A percentile compares a stretch with the other conserved stretches of the same genome.
phyloP scores from a whole-genome alignment of 2,329 filamentous ascomycete genomes.

The Colletotrichum paranaense region DNA sequence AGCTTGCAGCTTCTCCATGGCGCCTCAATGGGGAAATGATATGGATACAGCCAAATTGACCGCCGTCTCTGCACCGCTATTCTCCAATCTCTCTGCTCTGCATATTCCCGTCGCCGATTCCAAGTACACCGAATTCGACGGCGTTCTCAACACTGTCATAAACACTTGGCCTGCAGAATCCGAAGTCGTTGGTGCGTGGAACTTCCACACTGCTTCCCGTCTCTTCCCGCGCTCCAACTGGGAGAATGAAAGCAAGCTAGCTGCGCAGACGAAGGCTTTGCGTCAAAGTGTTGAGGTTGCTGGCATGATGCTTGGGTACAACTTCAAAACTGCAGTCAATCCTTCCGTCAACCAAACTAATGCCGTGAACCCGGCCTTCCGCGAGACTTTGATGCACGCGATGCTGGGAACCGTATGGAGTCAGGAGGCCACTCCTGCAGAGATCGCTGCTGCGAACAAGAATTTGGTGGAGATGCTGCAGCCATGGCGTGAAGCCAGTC shows the following conservation, averaged over 20 bases:
- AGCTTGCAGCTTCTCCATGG: conserved; percentile 42
- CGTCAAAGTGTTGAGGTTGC: conserved; percentile 25
- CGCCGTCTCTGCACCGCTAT: conserved; percentile 46
- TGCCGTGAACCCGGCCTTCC: conserved; percentile 52
- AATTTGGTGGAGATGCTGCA: conserved; percentile 41
- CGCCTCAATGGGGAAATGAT: conserved; percentile 14
- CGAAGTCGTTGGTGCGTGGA: conserved; percentile 26
- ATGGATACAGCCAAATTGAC: conserved; percentile 47
- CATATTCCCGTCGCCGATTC: conserved; percentile 42
- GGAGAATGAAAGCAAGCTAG: conserved; percentile 36
- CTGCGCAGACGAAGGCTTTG: conserved; percentile 39
- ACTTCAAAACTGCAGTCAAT: conserved; percentile 37
- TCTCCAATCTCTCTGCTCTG: conserved; percentile 39
- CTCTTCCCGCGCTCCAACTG: conserved; percentile 40
- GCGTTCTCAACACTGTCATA: conserved; percentile 37
- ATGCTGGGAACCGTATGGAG: conserved; percentile 42
- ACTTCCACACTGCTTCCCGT: conserved; percentile 33
- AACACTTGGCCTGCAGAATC: conserved; percentile 40
- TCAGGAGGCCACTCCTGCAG: conserved; percentile 39
- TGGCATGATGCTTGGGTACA: conserved; percentile 34
- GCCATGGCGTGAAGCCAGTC: conserved; percentile 39
- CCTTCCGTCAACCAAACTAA: conserved; percentile 46
- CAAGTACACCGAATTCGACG: conserved; percentile 44
- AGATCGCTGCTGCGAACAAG: conserved; percentile 40
- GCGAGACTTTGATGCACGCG: conserved; percentile 50